Evolutionary conservation across 306 rosid genomes (phyloP).

Genomic region (Sindora glabra): DNA sequence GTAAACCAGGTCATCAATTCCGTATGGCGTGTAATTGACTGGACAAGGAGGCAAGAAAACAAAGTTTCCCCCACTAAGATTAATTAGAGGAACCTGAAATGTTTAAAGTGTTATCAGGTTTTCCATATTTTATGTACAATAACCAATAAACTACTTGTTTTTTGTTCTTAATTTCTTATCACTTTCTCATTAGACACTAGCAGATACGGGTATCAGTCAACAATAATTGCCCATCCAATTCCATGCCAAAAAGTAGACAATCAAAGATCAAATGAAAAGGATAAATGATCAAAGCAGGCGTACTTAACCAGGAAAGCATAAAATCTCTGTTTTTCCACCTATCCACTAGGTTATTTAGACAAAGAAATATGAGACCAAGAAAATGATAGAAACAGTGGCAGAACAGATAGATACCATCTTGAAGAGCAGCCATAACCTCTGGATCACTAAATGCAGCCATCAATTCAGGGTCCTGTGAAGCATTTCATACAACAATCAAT

Average conservation of each 20-base stretch:
- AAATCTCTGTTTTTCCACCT: not conserved
- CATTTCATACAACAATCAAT: not conserved
- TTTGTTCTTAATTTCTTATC: too few relatives aligned
- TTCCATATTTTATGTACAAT: too few relatives aligned
- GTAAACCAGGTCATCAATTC: not conserved
- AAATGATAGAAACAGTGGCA: not conserved
- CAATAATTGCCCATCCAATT: not conserved
- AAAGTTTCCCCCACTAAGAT: not conserved
- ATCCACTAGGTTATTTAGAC: not conserved
- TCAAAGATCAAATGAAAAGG: not conserved
- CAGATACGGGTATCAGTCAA: not conserved
- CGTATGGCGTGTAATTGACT: not conserved
- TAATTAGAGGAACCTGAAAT: not conserved
- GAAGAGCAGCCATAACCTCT: constrained; percentile 89
- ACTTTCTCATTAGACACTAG: too few relatives aligned
- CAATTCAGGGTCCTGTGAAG: constrained; percentile 70
- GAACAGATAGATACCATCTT: constrained; percentile 56
- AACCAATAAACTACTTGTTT: too few relatives aligned
- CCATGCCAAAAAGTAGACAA: not conserved
- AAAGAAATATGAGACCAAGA: too few relatives aligned
- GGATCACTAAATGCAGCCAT: constrained; percentile 87
- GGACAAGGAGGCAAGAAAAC: not conserved
- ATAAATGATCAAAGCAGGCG: not conserved
- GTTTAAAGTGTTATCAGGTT: too few relatives aligned
- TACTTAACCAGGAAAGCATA: not conserved